Percentiles rank a stretch among this genome's conserved stretches.
phyloP scores from a whole-genome alignment of 441 rosid species.

The Corymbia calophylla region DNA sequence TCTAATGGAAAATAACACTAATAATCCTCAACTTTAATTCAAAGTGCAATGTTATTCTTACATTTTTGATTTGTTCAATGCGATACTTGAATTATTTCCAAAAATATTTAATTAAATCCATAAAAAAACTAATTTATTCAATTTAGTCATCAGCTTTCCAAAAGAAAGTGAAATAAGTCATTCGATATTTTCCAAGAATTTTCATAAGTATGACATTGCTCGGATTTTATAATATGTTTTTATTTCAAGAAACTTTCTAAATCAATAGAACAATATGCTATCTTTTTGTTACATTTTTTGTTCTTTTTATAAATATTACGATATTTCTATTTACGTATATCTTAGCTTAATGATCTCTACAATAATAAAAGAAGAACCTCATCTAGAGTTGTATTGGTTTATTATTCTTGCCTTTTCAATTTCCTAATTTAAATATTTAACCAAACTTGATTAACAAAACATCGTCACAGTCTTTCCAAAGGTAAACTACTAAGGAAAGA shows the following conservation, averaged over 20 bases:
- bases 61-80: background rate
- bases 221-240: background rate
- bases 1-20: background rate
- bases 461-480: too few relatives aligned
- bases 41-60: background rate
- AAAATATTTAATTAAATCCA: background rate
- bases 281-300: background rate
- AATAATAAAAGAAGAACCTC: background rate
- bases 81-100: background rate
- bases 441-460: background rate
- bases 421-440: background rate
- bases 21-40: background rate
- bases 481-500: background rate
- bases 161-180: background rate
- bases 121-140: background rate
- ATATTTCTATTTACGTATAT: background rate
- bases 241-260: background rate
- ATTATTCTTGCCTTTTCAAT: background rate
- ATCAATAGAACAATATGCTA: background rate
- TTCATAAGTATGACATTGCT: background rate
- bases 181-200: background rate
- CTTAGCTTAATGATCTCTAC: background rate
- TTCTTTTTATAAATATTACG: too few relatives aligned
- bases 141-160: background rate
- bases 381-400: background rate